Evolutionary conservation across 805 yeast genomes (phyloP).

Genomic region (Blastobotrys parvus): DNA sequence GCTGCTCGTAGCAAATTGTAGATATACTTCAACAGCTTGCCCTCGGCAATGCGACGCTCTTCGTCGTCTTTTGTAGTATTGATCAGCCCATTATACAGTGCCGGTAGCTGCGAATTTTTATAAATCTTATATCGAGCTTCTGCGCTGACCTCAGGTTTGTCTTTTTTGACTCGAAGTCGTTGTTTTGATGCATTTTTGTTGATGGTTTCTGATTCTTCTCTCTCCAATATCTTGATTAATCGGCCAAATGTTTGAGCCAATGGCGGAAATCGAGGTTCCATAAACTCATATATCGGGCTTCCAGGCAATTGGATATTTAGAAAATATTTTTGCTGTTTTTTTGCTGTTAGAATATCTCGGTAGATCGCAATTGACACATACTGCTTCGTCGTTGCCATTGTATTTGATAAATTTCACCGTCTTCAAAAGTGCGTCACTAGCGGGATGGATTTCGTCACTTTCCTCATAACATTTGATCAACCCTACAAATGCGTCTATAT

Average conservation of each 20-base stretch:
- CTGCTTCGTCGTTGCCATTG: conserved; percentile 11
- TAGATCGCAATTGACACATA: conserved; percentile 7
- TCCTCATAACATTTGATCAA: conserved; percentile 15
- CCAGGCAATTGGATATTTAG: conserved; percentile 24
- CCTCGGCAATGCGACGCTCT: conserved; percentile 51
- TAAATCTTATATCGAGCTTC: conserved; percentile 37
- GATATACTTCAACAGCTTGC: conserved; percentile 47
- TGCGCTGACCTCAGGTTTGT: conserved; percentile 15
- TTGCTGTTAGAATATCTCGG: not conserved
- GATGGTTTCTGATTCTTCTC: conserved; percentile 20
- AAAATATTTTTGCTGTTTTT: conserved; percentile 10
- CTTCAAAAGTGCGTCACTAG: conserved; percentile 17
- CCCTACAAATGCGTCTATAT: conserved; percentile 17
- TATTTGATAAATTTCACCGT: conserved; percentile 13
- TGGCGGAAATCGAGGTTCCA: conserved; percentile 24
- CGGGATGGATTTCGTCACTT: conserved; percentile 17
- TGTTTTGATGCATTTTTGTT: conserved; percentile 17
- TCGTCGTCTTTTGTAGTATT: conserved; percentile 56
- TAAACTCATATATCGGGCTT: conserved; percentile 19
- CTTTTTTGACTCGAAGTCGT: conserved; percentile 18
- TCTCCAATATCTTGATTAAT: conserved; percentile 19
- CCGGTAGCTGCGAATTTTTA: conserved; percentile 42
- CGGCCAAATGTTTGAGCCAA: conserved; percentile 19
- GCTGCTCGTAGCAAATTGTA: conserved; percentile 45
- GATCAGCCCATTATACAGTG: conserved; percentile 46